phyloP scores from a whole-genome alignment of 2,329 filamentous ascomycete genomes.

The Emmonsiellopsis sp. region DNA sequence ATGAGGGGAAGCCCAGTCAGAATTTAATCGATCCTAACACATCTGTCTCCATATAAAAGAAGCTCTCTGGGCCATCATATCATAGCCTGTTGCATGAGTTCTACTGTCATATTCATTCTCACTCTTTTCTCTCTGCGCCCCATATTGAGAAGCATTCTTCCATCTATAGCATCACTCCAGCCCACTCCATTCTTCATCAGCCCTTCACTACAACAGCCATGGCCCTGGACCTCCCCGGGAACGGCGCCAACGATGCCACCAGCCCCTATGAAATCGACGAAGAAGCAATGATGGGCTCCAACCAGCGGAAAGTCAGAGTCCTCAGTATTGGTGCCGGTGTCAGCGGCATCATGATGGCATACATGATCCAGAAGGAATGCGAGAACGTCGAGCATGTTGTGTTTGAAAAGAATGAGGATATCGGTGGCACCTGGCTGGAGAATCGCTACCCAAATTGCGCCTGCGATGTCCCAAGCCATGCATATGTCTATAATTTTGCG shows the following conservation, averaged over 20 bases:
- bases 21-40: too few species aligned
- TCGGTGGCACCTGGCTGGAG: conserved; percentile 30
- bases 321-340: conserved; percentile 32
- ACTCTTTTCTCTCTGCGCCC: too few species aligned
- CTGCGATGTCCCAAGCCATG: conserved; percentile 39
- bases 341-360: conserved; percentile 30
- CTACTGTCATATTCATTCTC: too few species aligned
- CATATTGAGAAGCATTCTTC: too few species aligned
- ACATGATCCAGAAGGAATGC: conserved; percentile 29
- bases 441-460: conserved; percentile 32
- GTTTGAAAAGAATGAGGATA: conserved; percentile 27
- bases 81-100: too few species aligned
- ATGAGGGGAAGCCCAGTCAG: too few species aligned
- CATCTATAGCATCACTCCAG: too few species aligned
- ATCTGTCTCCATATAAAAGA: too few species aligned
- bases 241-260: not conserved
- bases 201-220: not conserved
- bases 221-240: not conserved
- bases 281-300: conserved; percentile 21
- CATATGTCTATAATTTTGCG: conserved; percentile 38
- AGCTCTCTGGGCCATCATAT: too few species aligned
- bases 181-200: not conserved
- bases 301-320: conserved; percentile 36
- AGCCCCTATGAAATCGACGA: conserved; percentile 9
- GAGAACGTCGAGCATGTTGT: conserved; percentile 26